A percentile compares a stretch with the other conserved stretches of the same genome.
Evolutionary conservation across 805 yeast species (phyloP).

Genomic region (Nakazawaea holstii): DNA sequence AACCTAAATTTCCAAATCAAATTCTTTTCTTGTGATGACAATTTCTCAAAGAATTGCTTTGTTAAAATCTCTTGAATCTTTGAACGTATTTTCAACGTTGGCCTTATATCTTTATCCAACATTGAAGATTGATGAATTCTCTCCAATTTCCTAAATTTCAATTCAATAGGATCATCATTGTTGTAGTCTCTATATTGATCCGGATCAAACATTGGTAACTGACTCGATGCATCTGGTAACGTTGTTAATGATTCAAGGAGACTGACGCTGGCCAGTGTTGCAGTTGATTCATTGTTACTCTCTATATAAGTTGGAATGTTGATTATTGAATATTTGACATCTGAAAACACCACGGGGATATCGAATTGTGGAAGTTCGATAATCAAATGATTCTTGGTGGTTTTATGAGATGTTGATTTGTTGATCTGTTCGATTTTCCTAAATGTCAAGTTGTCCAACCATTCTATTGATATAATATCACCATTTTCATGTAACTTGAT

Average conservation of each 20-base stretch:
- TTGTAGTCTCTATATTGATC: conserved; percentile 40
- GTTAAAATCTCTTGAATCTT: conserved; percentile 62
- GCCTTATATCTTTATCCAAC: conserved; percentile 80
- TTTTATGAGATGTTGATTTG: conserved; percentile 8
- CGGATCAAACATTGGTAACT: conserved; percentile 54
- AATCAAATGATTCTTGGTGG: conserved; percentile 3
- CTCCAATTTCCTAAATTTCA: conserved; percentile 78
- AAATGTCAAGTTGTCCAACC: conserved; percentile 71
- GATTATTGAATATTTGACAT: conserved; percentile 37
- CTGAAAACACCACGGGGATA: conserved; percentile 66
- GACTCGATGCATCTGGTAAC: conserved; percentile 17
- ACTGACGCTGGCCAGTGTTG: conserved; percentile 2
- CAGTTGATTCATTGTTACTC: conserved; percentile 1
- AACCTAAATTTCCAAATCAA: conserved; percentile 88
- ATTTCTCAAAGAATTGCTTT: conserved; percentile 79
- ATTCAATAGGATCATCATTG: conserved; percentile 77
- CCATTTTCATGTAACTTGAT: conserved; percentile 65
- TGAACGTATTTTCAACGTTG: conserved; percentile 77
- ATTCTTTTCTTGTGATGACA: conserved; percentile 79
- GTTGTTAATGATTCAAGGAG: conserved; percentile 13
- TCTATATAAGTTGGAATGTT: conserved; percentile 19
- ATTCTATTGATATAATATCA: conserved; percentile 51
- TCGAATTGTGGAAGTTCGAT: conserved; percentile 64
- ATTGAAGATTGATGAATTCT: conserved; percentile 75
- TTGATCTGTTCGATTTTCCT: conserved; percentile 43